Evolutionary conservation across 2,329 filamentous ascomycete species (phyloP).

Genomic region (Phialophora expanda): DNA sequence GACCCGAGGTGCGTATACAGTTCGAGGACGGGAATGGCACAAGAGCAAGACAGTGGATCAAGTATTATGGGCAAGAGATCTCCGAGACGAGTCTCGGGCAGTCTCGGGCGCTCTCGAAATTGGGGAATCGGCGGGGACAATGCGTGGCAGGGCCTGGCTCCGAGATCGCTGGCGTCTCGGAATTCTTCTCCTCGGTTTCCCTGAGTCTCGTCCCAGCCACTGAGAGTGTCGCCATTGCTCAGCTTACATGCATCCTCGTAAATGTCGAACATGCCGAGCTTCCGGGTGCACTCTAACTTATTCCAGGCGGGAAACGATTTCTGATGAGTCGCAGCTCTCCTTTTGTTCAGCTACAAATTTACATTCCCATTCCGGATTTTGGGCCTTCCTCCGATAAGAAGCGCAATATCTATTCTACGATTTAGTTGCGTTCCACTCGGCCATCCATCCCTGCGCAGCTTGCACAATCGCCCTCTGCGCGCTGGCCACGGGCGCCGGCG

Average conservation of each 20-base stretch:
- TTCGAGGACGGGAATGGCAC: not conserved
- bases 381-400: not conserved
- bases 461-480: slow-evolving; percentile 63
- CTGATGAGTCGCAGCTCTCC: too few species aligned
- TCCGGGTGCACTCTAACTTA: not conserved
- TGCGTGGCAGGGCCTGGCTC: not conserved
- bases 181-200: not conserved
- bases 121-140: slow-evolving; percentile 6
- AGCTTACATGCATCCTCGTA: not conserved
- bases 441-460: slow-evolving; percentile 71
- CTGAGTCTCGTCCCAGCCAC: not conserved
- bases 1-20: not conserved
- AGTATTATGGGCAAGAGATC: not conserved
- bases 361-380: not conserved
- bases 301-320: not conserved
- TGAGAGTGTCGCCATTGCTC: not conserved
- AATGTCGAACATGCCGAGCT: not conserved
- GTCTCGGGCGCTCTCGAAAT: not conserved
- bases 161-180: slow-evolving; percentile 11
- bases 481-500: slow-evolving; percentile 59
- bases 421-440: slow-evolving; percentile 57
- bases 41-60: not conserved
- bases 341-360: too few species aligned
- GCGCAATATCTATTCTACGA: not conserved
- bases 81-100: slow-evolving; percentile 2